Evolutionary conservation across 768 basidiomycete genomes (phyloP), one percentile per base, ranked within the genome.

Genomic region (Leccinum pellstonianum): DNA sequence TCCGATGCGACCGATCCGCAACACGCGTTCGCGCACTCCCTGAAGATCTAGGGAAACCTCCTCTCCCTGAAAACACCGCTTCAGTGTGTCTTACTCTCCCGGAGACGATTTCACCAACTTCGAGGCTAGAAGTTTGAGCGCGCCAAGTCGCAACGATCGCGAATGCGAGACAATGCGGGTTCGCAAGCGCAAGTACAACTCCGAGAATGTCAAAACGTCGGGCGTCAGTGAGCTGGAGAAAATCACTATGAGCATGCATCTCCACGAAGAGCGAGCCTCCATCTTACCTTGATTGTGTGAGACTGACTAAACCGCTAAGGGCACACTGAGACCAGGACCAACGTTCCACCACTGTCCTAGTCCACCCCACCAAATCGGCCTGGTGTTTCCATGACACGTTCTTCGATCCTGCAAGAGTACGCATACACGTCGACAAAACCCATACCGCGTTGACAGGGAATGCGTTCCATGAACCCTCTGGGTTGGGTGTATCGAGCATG

Each of bases 21-120:
- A 74, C 4, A 92, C 86, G 48, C 93, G 84, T 67, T 98, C 96
- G 37, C 96, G 81, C 2, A 89, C 89, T 48, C 93, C 91, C 61
- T 87, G 84, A 3, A 89, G 77, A 57, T 94, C 89, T 37, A 97
- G 70, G 2, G 90, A 77, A 5, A 90, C 85, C 59, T 91, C 84
- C 69, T 99, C 97, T 3, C 88, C 91, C 60, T 88, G 85, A 23
- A 94, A 70, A 68, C 90, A 90, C 27, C 82, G 80, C 64, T 83
- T 83, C 19, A 90, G 62, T 0, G 87, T 80, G 23, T 87, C 87
- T 15, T 76, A 69, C 14, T 77, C 76, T 47, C 79, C 80, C 1
- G 77, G 69, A 1, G 78, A 71, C 0, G 76, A 67, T 35, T 79
- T 67, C 5, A 88, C 75, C 10, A 84, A 66, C 3, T 77, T 76